A percentile compares a stretch with the other conserved stretches of the same genome.
Evolutionary conservation across 1,284 basidiomycete genomes (phyloP).

Genomic region (Waitea zeae): DNA sequence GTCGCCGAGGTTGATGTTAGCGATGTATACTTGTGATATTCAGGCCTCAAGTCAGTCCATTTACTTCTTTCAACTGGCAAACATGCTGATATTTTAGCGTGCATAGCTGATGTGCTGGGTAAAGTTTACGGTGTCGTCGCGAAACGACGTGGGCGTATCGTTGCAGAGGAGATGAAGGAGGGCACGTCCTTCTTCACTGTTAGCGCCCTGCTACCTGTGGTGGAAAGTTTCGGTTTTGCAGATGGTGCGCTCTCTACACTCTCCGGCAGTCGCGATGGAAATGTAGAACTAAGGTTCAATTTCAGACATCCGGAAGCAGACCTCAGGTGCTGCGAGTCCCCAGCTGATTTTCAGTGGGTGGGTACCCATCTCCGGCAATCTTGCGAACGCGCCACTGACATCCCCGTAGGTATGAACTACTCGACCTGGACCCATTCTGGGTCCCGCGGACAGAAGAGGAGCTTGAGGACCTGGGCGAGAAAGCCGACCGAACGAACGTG

Average conservation of each 20-base stretch:
- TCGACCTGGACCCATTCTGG: slow-evolving; percentile 96
- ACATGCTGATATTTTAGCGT: not conserved
- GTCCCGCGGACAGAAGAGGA: slow-evolving; percentile 97
- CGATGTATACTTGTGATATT: slow-evolving; percentile 98
- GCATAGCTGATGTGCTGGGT: slow-evolving; percentile 83
- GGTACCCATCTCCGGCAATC: slow-evolving; percentile 11
- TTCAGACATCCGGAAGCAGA: slow-evolving; percentile 87
- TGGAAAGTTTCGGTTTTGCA: slow-evolving; percentile 95
- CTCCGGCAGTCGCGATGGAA: not conserved
- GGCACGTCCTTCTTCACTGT: slow-evolving; percentile 93
- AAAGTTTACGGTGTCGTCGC: slow-evolving; percentile 96
- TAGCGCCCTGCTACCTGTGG: slow-evolving; percentile 82
- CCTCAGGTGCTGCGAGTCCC: slow-evolving; percentile 91
- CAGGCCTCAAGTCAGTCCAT: slow-evolving; percentile 78
- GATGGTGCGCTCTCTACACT: slow-evolving; percentile 47
- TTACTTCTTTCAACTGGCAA: not conserved
- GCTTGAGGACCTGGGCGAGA: slow-evolving; percentile 92
- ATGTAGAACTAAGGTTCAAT: not conserved
- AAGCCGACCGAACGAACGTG: slow-evolving; percentile 87
- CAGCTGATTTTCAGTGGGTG: slow-evolving; percentile 94
- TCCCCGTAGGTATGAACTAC: slow-evolving; percentile 56
- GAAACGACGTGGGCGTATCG: slow-evolving; percentile 77
- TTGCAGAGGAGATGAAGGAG: slow-evolving; percentile 98
- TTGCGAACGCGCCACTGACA: too few species aligned
- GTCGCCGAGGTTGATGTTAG: slow-evolving; percentile 93